Conservation (phyloP, 2,329 filamentous ascomycete genomes). For the Penicillium sp. region DNA sequence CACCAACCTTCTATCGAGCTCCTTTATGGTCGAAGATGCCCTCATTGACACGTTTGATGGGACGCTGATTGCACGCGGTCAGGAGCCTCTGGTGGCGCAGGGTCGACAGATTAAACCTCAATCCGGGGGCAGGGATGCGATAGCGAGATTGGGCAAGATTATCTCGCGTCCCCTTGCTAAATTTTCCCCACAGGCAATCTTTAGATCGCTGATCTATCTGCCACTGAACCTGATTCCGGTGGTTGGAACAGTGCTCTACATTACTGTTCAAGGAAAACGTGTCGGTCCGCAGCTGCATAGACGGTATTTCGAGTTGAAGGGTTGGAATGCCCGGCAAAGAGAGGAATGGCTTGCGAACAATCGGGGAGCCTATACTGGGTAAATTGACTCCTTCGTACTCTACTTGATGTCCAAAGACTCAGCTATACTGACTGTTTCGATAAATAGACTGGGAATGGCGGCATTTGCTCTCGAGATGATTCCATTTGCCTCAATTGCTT, state of each 20-base stretch:
- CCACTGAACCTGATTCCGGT: slow-evolving; percentile 93
- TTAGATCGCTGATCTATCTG: slow-evolving; percentile 82
- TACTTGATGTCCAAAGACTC: too few relatives aligned
- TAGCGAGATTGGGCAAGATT: slow-evolving; percentile 61
- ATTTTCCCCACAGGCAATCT: slow-evolving; percentile 61
- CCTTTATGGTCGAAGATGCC: slow-evolving; percentile 78
- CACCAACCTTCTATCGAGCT: slow-evolving; percentile 61
- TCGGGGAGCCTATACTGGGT: slow-evolving; percentile 79
- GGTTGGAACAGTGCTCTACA: slow-evolving; percentile 79
- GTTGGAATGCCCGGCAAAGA: slow-evolving; percentile 69
- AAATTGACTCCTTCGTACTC: slow-evolving; percentile 41
- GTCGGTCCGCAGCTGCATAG: slow-evolving; percentile 58
- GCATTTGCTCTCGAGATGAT: slow-evolving; percentile 83
- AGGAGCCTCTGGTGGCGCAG: slow-evolving; percentile 67
- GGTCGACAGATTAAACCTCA: slow-evolving; percentile 70
- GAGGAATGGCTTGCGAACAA: slow-evolving; percentile 71
- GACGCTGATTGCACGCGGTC: slow-evolving; percentile 58
- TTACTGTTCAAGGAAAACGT: slow-evolving; percentile 70
- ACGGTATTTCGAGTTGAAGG: slow-evolving; percentile 90
- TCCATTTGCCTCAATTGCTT: slow-evolving; percentile 79
- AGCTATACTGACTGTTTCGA: slow-evolving; percentile 9
- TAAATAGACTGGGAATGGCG: slow-evolving; percentile 67
- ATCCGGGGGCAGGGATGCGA: slow-evolving; percentile 51
- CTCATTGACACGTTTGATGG: slow-evolving; percentile 90
- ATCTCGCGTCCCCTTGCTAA: slow-evolving; percentile 56